Evolutionary conservation across 1,139 yeast genomes (phyloP).

Genomic region (Geotrichum restrictum): DNA sequence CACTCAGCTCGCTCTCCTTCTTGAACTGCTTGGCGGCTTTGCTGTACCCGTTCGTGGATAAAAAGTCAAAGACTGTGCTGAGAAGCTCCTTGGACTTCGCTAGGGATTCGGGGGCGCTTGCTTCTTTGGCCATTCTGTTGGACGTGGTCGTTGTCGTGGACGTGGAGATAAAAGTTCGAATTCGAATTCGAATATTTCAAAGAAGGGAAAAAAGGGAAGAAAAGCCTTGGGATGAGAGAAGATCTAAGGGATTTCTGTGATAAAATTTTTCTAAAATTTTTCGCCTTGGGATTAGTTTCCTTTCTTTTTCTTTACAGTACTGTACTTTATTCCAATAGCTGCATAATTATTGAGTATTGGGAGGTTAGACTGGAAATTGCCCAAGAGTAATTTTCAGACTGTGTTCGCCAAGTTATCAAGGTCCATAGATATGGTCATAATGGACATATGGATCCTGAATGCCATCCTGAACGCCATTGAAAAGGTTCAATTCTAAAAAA

Average conservation of each 20-base stretch:
- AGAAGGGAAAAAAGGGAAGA: too few relatives aligned
- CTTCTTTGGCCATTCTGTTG: constrained; percentile 1
- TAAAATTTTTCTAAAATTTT: not conserved
- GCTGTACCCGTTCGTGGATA: constrained; percentile 23
- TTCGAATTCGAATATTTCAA: too few relatives aligned
- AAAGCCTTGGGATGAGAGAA: not conserved
- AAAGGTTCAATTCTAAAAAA: too few relatives aligned
- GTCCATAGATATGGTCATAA: too few relatives aligned
- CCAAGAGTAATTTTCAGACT: too few relatives aligned
- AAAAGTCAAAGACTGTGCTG: constrained; percentile 22
- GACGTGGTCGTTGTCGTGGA: too few relatives aligned
- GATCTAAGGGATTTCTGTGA: too few relatives aligned
- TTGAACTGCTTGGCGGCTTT: constrained; percentile 26
- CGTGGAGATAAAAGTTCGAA: too few relatives aligned
- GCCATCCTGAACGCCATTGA: too few relatives aligned
- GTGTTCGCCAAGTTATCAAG: too few relatives aligned
- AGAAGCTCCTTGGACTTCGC: constrained; percentile 21
- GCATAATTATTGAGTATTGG: not conserved
- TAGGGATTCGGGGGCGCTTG: constrained; percentile 16
- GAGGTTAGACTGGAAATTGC: constrained; percentile 8
- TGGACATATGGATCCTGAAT: too few relatives aligned
- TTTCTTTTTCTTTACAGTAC: not conserved
- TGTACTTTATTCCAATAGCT: not conserved
- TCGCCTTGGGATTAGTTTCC: not conserved
- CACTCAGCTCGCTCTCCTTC: constrained; percentile 23